Evolutionary conservation across 2,329 filamentous ascomycete species (phyloP), one percentile per base, ranked within the genome.

Genomic region (Beauveria sp.): DNA sequence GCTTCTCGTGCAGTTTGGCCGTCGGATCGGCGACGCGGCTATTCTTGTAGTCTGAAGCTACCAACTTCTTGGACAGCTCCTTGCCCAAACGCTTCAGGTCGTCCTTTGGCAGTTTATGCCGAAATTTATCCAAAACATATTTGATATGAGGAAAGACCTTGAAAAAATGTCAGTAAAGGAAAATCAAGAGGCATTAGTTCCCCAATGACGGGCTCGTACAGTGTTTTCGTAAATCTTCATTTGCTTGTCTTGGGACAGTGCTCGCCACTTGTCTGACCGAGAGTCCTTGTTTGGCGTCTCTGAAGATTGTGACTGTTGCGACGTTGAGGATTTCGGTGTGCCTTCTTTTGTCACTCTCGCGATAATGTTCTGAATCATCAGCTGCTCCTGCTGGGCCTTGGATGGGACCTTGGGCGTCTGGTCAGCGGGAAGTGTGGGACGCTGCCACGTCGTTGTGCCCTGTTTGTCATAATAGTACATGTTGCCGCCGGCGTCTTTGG

Each of bases 191-290:
- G 20, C 24, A 9, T 26, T 55, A 1, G 2, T 47, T 51, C 14
- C 20, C 14, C 10, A 3, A 78, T 16, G 45, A 3, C 30, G 26
- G 51, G 40, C 9, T 46, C 90, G 73, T 81, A 96, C 91, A 57
- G 92, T 96, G 70, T 93, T 93, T 73, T 97, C 93, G 69, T 97
- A 98, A 2, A 96, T 81, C 77, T 91, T 96, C 84, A 92, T 96
- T 75, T 95, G 91, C 75, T 97, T 97, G 66, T 97, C 93, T 66
- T 86, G 72, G 1, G 87, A 79, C 38, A 87, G 72, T 63, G 81
- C 82, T 60, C 85, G 82, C 89, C 89, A 92, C 71, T 88, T 90
- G 53, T 91, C 87, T 67, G 81, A 81, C 67, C 84, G 87, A 6
- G 80, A 79, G 72, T 88, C 83, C 51, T 80, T 80, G 5, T 78